These are phyloP conservation scores for Stachybotrys chlorohalonatus DNA, from an alignment of 2,329 filamentous ascomycete species.

Conservation along the genomic window DNA sequence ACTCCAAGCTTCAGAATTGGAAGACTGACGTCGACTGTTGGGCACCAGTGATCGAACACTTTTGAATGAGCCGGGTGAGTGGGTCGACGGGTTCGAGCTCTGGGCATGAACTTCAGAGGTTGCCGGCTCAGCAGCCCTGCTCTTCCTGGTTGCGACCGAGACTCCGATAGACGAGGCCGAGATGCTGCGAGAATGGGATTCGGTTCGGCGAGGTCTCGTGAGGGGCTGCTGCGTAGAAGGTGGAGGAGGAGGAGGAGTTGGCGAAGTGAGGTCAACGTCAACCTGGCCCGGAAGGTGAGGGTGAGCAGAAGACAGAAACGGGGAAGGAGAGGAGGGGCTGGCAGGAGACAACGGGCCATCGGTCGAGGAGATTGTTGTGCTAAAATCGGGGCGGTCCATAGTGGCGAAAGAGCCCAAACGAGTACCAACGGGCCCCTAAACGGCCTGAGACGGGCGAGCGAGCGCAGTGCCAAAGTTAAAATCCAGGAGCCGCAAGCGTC, in stretches of 20 bases:
- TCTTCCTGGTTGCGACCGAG: slow-evolving; percentile 38
- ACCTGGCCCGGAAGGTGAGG: background rate
- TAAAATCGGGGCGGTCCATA: slow-evolving; percentile 15
- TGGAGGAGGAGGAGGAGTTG: background rate
- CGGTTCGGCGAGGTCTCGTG: slow-evolving; percentile 8
- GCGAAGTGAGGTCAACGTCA: background rate
- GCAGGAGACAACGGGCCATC: background rate
- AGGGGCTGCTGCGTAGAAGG: background rate
- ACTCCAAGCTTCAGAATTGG: slow-evolving; percentile 28
- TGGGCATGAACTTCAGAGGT: slow-evolving; percentile 48
- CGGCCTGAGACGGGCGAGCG: background rate
- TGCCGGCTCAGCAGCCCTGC: slow-evolving; percentile 49
- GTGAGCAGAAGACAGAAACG: background rate
- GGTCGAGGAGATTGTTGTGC: slow-evolving; percentile 1
- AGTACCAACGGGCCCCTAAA: background rate
- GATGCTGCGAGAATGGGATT: slow-evolving; percentile 23
- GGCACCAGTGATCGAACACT: slow-evolving; percentile 31
- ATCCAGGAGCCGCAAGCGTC: background rate
- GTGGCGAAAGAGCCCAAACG: background rate
- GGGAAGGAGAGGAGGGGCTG: background rate
- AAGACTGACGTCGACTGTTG: slow-evolving; percentile 33
- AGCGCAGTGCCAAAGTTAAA: background rate
- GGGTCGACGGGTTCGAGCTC: slow-evolving; percentile 55
- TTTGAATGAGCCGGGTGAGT: slow-evolving; percentile 30
- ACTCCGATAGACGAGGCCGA: slow-evolving; percentile 32